Base-by-base conservation (phyloP, 2,329 filamentous ascomycete species). In the Blastomyces parvus region DNA sequence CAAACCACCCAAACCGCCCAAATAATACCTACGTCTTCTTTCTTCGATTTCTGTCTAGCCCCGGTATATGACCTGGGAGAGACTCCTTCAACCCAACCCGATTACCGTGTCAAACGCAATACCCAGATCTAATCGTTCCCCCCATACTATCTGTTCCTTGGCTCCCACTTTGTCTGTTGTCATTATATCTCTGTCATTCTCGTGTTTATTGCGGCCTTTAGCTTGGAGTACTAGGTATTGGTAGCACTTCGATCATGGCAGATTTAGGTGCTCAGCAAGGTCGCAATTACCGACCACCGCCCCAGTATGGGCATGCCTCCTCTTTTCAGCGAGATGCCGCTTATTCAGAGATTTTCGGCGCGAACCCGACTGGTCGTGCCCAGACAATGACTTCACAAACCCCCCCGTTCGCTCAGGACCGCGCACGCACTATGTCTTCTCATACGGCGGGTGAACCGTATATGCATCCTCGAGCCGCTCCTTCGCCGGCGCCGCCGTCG, bases 341-440 rank as follows among this genome's bases (percentile, higher is more conserved):
- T 68, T 99, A 95, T 77, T 91, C 89, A 68, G 93, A 93, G 78
- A 97, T 97, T 74, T 99, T 97, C 75, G 94, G 93, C 69, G 87
- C 86, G 67, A 84, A 90, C 67, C 91, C 91, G 57, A 86, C 90
- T 56, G 93, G 93, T 64, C 88, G 94, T 75, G 95, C 92, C 64
- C 92, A 97, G 73, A 97, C 93, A 33, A 97, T 97, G 91, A 94
- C 88, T 67, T 91, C 89, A 63, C 87, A 91, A 67, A 83, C 88
- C 40, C 78, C 81, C 64, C 85, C 84, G 70, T 80, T 83, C 64
- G 80, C 81, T 61, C 79, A 81, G 60, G 89, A 89, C 69, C 86
- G 92, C 70, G 90, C 91, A 58, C 87, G 90, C 68, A 95, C 91
- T 64, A 89, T 90, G 86, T 85, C 83, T 53, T 87, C 85, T 59